Conservation (phyloP, 169 alveolate species). For the Plasmodium inui region DNA sequence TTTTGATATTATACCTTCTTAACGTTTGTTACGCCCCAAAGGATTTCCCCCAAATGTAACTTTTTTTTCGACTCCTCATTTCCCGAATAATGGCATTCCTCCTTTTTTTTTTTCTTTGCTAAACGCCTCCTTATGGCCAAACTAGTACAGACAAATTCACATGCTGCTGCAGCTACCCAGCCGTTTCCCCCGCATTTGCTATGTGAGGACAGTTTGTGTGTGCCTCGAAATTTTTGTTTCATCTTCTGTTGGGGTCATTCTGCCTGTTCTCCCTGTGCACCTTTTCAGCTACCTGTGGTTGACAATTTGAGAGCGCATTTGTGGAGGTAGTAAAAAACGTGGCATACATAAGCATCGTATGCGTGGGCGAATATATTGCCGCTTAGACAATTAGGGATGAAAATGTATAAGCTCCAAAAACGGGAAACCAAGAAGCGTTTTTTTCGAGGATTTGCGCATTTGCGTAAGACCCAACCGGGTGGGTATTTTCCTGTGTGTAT, state of each 20-base stretch:
- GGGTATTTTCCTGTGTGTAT: neutral
- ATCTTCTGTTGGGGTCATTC: neutral
- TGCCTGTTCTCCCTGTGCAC: neutral
- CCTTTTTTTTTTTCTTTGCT: neutral
- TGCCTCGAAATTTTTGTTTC: neutral
- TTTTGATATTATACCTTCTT: neutral
- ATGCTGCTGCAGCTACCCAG: neutral
- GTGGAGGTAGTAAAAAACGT: neutral
- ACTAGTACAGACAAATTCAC: neutral
- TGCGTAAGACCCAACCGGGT: neutral
- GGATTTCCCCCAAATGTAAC: neutral
- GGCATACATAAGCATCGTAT: neutral
- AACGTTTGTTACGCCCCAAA: neutral
- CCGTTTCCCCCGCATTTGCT: neutral
- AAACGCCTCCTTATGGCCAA: neutral
- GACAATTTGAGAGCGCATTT: neutral
- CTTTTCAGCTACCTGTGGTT: neutral
- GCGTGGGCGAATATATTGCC: neutral
- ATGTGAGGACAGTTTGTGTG: neutral
- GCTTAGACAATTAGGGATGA: neutral
- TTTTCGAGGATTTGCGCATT: neutral
- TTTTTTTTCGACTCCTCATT: neutral
- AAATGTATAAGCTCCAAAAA: neutral
- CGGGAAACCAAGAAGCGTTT: neutral
- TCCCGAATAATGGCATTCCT: neutral